Evolutionary conservation across 768 basidiomycete genomes (phyloP), one percentile per base, ranked within the genome.

Genomic region (Tephrocybe sp.): DNA sequence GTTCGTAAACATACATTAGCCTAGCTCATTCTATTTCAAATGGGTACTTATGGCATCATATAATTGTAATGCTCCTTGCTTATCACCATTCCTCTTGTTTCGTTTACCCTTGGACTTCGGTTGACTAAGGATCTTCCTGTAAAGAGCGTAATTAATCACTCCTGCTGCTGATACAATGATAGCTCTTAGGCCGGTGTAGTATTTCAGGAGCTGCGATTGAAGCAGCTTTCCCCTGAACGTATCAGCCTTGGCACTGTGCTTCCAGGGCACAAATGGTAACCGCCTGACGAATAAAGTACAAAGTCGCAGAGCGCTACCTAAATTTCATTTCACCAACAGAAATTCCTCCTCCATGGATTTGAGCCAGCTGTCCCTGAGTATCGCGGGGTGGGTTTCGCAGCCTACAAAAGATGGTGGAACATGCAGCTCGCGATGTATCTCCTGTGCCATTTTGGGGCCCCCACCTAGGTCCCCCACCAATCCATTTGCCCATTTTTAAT

Each of bases 41-140:
- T 30, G 18, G 20, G n/a, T 40, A 39, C 38, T 38, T 18, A 48
- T 39, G 38, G 10, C 8, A 30, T 41, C 43, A 38, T 26, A 17
- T 36, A 25, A 9, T n/a, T 38, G 15, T 30, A 26, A 28, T 36
- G 38, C 23, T n/a, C 37, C 10, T 45, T 18, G n/a, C 21, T 42
- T 42, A 36, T 36, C 34, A 36, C 34, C 34, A 12, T 15, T 47
- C 44, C 28, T 44, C 18, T 24, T 40, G 4, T 45, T 20, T 38
- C 12, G 43, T 34, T 52, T 38, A 24, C 20, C 11, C 23, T 41
- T 41, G 40, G 6, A 41, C 44, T 51, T 45, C 50, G 37, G n/a
- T 51, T 51, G 50, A 51, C 44, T 45, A 51, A 45, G 50, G 41
- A 44, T 37, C 30, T 43, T 18, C 41, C 30, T 43, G 12, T 51